Conservation (phyloP, 768 basidiomycete species). For the Leccinum variicolor region DNA sequence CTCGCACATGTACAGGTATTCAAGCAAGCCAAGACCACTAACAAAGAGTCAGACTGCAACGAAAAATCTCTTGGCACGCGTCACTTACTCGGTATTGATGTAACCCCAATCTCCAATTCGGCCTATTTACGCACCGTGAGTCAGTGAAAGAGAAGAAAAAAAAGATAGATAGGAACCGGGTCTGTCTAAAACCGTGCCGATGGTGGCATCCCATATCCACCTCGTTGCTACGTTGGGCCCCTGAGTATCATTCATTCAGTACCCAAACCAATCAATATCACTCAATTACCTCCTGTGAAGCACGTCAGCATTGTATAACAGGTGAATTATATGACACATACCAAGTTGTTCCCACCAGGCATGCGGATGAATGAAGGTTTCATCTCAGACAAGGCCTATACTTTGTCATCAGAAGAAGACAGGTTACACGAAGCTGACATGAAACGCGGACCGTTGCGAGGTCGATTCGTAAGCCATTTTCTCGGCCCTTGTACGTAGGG, state of each 20-base stretch:
- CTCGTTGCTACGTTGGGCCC: slow-evolving; percentile 48
- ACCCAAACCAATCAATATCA: background rate
- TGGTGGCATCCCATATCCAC: slow-evolving; percentile 66
- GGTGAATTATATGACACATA: slow-evolving; percentile 19
- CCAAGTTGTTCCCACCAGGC: slow-evolving; percentile 65
- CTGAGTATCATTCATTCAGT: slow-evolving; percentile 24
- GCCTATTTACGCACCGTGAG: slow-evolving; percentile 26
- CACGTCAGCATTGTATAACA: slow-evolving; percentile 20
- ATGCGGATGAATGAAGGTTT: slow-evolving; percentile 60
- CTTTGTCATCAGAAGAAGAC: background rate
- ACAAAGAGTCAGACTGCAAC: background rate
- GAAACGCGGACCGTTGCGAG: slow-evolving; percentile 43
- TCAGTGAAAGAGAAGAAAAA: background rate
- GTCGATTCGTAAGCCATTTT: slow-evolving; percentile 61
- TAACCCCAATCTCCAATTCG: slow-evolving; percentile 59
- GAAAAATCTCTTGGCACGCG: background rate
- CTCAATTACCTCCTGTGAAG: slow-evolving; percentile 36
- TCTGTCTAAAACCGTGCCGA: slow-evolving; percentile 48
- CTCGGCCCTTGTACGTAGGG: slow-evolving; percentile 57
- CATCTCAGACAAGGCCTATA: slow-evolving; percentile 48
- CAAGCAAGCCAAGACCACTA: background rate
- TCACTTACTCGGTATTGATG: slow-evolving; percentile 34
- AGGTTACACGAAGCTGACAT: background rate
- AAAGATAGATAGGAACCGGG: slow-evolving; percentile 28
- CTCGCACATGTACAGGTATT: background rate